phyloP scores from a whole-genome alignment of 1,139 yeast species.

The Candida tropicalis region DNA sequence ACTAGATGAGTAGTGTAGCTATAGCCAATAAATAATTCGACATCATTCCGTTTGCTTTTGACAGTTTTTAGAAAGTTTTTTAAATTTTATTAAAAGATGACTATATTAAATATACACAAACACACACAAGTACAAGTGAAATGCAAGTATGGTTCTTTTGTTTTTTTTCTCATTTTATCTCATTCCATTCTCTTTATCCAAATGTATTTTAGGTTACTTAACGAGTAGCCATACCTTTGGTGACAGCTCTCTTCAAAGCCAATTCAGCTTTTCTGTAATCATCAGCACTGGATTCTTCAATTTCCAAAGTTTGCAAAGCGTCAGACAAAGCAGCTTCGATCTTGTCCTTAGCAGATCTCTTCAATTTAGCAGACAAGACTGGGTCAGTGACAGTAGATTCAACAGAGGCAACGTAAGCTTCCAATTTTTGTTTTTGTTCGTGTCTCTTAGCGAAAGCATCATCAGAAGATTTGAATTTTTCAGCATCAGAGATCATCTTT shows the following conservation, averaged over 20 bases:
- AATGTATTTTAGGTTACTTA: constrained; percentile 38
- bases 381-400: constrained; percentile 98
- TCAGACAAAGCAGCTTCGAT: constrained; percentile 98
- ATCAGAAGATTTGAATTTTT: constrained; percentile 97
- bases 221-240: constrained; percentile 99
- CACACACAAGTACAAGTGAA: background rate
- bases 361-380: constrained; percentile 95
- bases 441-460: constrained; percentile 99
- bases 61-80: constrained; percentile 14
- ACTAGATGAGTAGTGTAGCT: constrained; percentile 54
- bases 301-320: constrained; percentile 96
- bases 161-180: background rate
- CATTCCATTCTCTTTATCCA: background rate
- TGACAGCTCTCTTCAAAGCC: constrained; percentile 97
- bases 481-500: constrained; percentile 98
- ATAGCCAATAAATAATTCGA: too few relatives aligned
- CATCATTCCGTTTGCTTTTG: too few relatives aligned
- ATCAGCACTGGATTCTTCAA: constrained; percentile 95
- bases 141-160: background rate
- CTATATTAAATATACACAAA: constrained; percentile 15
- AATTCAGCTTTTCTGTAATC: constrained; percentile 99
- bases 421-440: constrained; percentile 99
- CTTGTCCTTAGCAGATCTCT: constrained; percentile 97
- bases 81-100: constrained; percentile 8
- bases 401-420: constrained; percentile 97